Conservation (phyloP, 2,329 filamentous ascomycete genomes). For the Aspergillus nomiae region DNA sequence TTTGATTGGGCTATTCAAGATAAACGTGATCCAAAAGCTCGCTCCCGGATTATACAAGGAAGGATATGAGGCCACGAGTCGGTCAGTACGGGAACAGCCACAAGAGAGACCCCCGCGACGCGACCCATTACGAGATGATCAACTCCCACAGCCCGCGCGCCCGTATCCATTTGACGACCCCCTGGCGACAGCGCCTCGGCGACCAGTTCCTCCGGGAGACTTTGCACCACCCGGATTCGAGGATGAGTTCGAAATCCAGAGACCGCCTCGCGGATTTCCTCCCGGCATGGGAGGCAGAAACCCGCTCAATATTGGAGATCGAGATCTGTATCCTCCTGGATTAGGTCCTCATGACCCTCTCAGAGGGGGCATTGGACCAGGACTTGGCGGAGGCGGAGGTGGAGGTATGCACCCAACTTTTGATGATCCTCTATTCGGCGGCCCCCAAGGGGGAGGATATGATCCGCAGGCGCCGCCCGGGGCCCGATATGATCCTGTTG, state of each 20-base stretch:
- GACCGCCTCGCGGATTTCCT: conserved; percentile 59
- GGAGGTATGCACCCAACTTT: conserved; percentile 97
- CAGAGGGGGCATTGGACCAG: conserved; percentile 64
- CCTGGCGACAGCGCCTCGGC: conserved; percentile 60
- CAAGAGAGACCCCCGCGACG: conserved; percentile 43
- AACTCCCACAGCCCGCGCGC: conserved; percentile 61
- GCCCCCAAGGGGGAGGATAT: conserved; percentile 54
- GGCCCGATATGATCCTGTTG: conserved; percentile 86
- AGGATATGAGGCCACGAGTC: conserved; percentile 67
- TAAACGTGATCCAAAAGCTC: conserved; percentile 80
- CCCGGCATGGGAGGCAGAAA: conserved; percentile 51
- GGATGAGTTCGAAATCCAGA: conserved; percentile 83
- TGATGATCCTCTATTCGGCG: conserved; percentile 82
- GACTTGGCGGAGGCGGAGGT: conserved; percentile 63
- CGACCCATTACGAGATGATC: conserved; percentile 55
- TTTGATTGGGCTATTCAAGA: conserved; percentile 71
- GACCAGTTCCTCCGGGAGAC: conserved; percentile 68
- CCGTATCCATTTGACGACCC: conserved; percentile 70
- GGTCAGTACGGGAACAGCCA: conserved; percentile 41
- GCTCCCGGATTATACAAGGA: conserved; percentile 75
- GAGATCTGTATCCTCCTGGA: conserved; percentile 85
- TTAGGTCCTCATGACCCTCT: conserved; percentile 85
- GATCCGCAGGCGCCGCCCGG: conserved; percentile 81
- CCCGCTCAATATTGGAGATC: conserved; percentile 74
- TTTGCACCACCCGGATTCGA: conserved; percentile 90